Percentiles rank a stretch among this genome's conserved stretches.
Evolutionary conservation across 371 early-diverging fungal genomes (phyloP).

Genomic region (Mucor indicus): DNA sequence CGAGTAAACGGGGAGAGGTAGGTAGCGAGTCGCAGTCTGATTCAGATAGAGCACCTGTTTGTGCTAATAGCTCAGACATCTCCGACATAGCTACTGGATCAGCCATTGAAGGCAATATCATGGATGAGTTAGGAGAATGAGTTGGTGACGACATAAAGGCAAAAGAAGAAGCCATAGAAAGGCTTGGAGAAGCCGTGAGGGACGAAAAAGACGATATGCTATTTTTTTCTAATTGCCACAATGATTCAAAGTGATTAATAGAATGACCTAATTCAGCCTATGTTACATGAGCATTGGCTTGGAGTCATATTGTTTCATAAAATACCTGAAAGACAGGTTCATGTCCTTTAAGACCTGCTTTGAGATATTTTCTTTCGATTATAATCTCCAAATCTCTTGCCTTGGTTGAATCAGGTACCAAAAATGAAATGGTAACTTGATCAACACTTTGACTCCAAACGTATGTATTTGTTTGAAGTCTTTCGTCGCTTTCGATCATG

Average conservation of each 20-base stretch:
- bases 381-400: constrained; percentile 42
- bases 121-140: constrained; percentile 48
- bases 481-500: constrained; percentile 42
- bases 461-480: constrained; percentile 46
- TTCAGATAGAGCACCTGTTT: no score
- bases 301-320: not conserved
- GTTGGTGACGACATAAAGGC: constrained; percentile 47
- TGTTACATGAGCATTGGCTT: not conserved
- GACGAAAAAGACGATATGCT: constrained; percentile 46
- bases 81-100: constrained; percentile 20
- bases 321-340: constrained; percentile 46
- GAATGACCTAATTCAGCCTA: constrained; percentile 51
- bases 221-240: constrained; percentile 51
- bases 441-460: constrained; percentile 48
- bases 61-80: no score
- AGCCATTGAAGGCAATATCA: constrained; percentile 34
- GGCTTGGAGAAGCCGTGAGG: constrained; percentile 47
- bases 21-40: no score
- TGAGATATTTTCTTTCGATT: constrained; percentile 37
- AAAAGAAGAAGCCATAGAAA: constrained; percentile 55
- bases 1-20: no score
- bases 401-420: constrained; percentile 42
- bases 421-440: constrained; percentile 50
- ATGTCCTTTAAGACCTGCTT: constrained; percentile 44
- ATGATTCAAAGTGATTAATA: constrained; percentile 41